Evolutionary conservation across 2,329 filamentous ascomycete species (phyloP), one percentile per base, ranked within the genome.

Genomic region (Graphiopsis chlorocephala): DNA sequence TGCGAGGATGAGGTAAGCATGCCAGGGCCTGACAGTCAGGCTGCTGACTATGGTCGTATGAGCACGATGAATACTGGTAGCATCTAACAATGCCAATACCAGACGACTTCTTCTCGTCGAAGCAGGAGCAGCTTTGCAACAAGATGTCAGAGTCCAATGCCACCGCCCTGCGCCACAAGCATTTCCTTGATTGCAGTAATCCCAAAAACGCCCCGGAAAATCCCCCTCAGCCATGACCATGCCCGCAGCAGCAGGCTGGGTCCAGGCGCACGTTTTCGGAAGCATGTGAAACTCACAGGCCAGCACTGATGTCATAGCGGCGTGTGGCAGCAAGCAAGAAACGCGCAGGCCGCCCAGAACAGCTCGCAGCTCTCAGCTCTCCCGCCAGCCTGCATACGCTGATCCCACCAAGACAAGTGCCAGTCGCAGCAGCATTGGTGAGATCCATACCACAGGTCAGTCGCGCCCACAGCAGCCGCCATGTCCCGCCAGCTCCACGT

Each of bases 1-100:
- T n/a, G 31, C 31, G 25, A 62, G 48, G 60, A 53, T 62, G 48
- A 62, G 48, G 48, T 62, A 62, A 62, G 28, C 59, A 47, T 29
- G 20, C 15, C 58, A 61, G 47, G 45, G 58, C 26, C 58, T 28
- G 23, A 26, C 47, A 52, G 23, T 52, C 47, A 52, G 47, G 14
- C 47, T 52, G 47, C 47, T 52, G 38, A n/a, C n/a, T 42, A 26
- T 28, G n/a, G 48, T 28, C 48, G 11, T 29, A n/a, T 52, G 23
- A 52, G 11, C 6, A 1, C 17, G 6, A 1, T 15, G 6, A 28
- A 4, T 15, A n/a, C 2, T 17, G 2, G 11, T 26, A 14, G 25
- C 14, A n/a, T 28, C 20, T 4, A n/a, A 4, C 14, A 12, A 29
- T 52, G 3, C 23, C 15, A 17, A 1, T 29, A n/a, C 2, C 2